These are phyloP conservation scores for Solanum clarkiae DNA, from an alignment of 257 asterid genomes.

Conservation along the genomic window DNA sequence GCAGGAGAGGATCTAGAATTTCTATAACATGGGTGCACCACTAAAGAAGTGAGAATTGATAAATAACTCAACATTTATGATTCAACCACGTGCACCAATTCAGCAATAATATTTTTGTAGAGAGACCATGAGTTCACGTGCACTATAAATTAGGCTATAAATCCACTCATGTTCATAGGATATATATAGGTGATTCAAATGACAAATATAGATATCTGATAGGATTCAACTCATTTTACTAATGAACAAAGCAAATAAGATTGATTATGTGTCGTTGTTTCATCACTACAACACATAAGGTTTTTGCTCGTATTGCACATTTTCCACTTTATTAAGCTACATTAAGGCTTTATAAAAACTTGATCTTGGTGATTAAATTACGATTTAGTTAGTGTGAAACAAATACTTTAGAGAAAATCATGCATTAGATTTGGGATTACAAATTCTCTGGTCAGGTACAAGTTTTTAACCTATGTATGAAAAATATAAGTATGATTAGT, in stretches of 20 bases:
- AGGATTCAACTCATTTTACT: no score
- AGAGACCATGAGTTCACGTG: neutral
- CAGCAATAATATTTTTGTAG: no score
- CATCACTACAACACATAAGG: neutral
- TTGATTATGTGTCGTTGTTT: neutral
- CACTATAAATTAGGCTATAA: neutral
- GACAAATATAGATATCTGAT: no score
- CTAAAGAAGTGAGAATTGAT: neutral
- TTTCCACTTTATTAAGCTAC: neutral
- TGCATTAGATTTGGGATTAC: neutral
- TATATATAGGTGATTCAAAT: neutral
- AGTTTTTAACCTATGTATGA: neutral
- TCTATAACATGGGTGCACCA: neutral
- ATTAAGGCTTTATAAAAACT: neutral
- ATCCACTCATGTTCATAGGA: neutral
- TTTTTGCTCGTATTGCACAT: neutral
- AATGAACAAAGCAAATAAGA: neutral
- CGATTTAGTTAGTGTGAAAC: neutral
- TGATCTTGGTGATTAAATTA: neutral
- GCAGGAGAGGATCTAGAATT: neutral
- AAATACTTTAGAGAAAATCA: neutral
- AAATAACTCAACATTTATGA: neutral
- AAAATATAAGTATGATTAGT: no score
- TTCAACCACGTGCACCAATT: neutral
- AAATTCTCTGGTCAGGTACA: neutral